Percentiles rank a stretch among this genome's conserved stretches.
These are phyloP conservation scores for Aspergillus amoenus DNA, from an alignment of 2,329 filamentous ascomycete genomes.

Conservation along the genomic window DNA sequence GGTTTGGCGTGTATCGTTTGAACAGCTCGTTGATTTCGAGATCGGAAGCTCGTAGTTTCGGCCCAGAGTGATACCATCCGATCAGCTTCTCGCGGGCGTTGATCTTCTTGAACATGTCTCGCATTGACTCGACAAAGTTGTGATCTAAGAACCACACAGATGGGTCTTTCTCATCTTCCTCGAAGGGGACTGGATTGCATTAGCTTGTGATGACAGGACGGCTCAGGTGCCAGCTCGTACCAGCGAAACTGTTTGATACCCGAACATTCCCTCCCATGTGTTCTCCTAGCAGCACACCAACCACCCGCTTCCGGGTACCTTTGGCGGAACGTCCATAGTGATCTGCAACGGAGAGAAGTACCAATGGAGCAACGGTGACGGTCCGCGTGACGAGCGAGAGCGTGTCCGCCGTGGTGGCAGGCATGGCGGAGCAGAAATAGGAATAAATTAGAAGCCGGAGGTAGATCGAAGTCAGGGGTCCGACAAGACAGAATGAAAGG, in stretches of 20 bases:
- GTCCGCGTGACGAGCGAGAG: constrained; percentile 90
- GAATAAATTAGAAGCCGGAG: not conserved
- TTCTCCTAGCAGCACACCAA: constrained; percentile 90
- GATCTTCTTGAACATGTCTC: constrained; percentile 99
- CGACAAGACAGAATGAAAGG: not conserved
- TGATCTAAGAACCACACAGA: constrained; percentile 99
- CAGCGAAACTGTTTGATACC: constrained; percentile 98
- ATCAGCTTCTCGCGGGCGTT: constrained; percentile 98
- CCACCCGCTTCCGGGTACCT: constrained; percentile 83
- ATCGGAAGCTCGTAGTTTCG: constrained; percentile 94
- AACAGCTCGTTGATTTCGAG: constrained; percentile 99
- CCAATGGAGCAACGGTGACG: constrained; percentile 95
- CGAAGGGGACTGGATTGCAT: constrained; percentile 74
- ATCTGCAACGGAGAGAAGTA: constrained; percentile 96
- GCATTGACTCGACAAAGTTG: constrained; percentile 99
- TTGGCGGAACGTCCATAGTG: constrained; percentile 95
- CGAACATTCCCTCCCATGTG: constrained; percentile 95
- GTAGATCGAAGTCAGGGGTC: not conserved
- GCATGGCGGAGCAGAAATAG: constrained; percentile 62
- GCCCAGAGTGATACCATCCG: constrained; percentile 98
- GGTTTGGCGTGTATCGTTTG: constrained; percentile 97
- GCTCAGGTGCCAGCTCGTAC: constrained; percentile 51
- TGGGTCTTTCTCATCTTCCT: constrained; percentile 97
- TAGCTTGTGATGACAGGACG: not conserved
- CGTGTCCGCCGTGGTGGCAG: constrained; percentile 93